phyloP scores from a whole-genome alignment of 352 stramenopile genomes.

The Globisporangium abappressorium region DNA sequence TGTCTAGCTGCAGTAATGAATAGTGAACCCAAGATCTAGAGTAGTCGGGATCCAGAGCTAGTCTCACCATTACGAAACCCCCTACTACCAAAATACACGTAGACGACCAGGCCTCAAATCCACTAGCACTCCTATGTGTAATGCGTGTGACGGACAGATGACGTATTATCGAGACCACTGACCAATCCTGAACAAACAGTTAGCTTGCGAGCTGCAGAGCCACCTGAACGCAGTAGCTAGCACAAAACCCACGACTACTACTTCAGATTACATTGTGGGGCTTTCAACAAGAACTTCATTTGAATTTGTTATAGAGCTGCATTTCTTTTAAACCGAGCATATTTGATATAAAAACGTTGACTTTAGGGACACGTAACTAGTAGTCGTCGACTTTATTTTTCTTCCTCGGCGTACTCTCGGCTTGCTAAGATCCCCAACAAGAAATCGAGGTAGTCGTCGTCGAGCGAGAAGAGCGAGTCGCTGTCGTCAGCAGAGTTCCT shows the following conservation, averaged over 20 bases:
- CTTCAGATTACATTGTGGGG: no score
- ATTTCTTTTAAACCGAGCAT: not conserved
- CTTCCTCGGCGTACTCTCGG: not conserved
- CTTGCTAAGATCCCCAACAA: not conserved
- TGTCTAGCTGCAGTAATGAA: no score
- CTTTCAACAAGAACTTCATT: not conserved
- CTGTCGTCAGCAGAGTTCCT: not conserved
- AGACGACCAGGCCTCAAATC: no score
- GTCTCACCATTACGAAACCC: no score
- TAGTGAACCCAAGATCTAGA: no score
- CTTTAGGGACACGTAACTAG: not conserved
- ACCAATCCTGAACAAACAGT: no score
- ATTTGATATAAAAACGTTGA: not conserved
- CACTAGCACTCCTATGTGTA: not conserved
- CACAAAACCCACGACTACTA: no score
- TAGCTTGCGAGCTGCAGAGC: no score
- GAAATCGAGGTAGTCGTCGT: not conserved
- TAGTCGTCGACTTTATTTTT: not conserved
- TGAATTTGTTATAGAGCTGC: not conserved
- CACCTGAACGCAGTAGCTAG: no score
- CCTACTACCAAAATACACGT: no score
- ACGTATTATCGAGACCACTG: no score
- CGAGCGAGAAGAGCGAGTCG: constrained; percentile 1
- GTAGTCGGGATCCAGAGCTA: no score
- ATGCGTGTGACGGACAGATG: not conserved